Percentiles rank a stretch among this genome's conserved stretches.
Conservation (phyloP, 2,329 filamentous ascomycete genomes). For the Elsinoe arachidis region DNA sequence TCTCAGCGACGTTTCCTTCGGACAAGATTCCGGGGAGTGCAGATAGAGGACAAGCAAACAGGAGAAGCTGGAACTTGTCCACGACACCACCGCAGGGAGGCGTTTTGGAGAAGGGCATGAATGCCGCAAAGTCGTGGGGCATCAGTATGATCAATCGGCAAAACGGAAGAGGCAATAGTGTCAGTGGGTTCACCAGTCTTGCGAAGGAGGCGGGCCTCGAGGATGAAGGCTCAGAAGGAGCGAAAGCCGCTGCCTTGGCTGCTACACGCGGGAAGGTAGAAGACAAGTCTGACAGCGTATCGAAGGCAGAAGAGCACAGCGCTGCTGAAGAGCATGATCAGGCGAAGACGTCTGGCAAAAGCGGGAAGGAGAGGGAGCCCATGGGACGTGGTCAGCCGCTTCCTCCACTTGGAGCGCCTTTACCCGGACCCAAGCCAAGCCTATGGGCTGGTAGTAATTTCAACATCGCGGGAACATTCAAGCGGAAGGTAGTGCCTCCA, state of each 20-base stretch:
- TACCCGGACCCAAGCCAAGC: constrained; percentile 45
- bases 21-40: neutral
- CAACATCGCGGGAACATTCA: constrained; percentile 15
- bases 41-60: neutral
- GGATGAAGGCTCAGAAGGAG: constrained; percentile 6
- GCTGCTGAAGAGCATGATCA: neutral
- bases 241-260: neutral
- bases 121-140: constrained; percentile 53
- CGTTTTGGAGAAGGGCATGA: constrained; percentile 31
- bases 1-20: neutral
- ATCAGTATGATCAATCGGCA: constrained; percentile 40
- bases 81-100: neutral
- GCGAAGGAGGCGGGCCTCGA: constrained; percentile 27
- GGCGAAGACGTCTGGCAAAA: neutral
- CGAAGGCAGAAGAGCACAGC: constrained; percentile 15
- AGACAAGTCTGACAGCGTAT: neutral
- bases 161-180: constrained; percentile 24
- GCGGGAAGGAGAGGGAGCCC: constrained; percentile 40
- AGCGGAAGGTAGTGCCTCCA: constrained; percentile 21
- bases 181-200: constrained; percentile 16
- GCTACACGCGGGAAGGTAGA: neutral
- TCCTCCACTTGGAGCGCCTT: constrained; percentile 69
- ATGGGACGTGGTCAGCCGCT: constrained; percentile 77
- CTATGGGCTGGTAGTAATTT: constrained; percentile 17
- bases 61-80: constrained; percentile 4